phyloP scores from a whole-genome alignment of 2,329 filamentous ascomycete genomes.

The Colletotrichum lentis region DNA sequence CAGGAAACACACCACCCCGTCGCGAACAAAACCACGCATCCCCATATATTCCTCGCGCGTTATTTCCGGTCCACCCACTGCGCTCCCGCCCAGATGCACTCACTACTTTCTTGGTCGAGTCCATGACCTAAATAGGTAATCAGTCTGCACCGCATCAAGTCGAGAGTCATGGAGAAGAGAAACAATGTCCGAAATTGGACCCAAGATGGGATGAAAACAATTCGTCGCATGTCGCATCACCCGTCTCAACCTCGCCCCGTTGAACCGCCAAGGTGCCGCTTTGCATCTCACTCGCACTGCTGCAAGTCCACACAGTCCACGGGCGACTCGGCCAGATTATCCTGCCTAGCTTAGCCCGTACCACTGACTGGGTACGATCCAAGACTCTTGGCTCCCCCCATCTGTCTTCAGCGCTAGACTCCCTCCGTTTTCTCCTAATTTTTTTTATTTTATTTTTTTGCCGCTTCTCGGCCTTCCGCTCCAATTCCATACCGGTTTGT shows the following conservation, averaged over 20 bases:
- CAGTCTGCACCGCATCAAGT: too few relatives aligned
- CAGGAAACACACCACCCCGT: constrained; percentile 2
- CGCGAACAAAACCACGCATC: constrained; percentile 15
- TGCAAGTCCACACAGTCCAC: constrained; percentile 23
- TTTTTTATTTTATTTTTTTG: constrained; percentile 13
- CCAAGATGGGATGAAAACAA: too few relatives aligned
- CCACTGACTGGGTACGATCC: constrained; percentile 19
- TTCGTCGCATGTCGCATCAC: too few relatives aligned
- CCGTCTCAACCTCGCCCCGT: constrained; percentile 17
- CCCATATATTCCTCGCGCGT: constrained; percentile 9
- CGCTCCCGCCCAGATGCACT: too few relatives aligned
- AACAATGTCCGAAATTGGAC: too few relatives aligned
- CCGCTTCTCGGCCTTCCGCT: neutral
- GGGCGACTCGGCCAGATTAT: constrained; percentile 32
- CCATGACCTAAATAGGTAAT: too few relatives aligned
- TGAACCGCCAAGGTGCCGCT: constrained; percentile 34
- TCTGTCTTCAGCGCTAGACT: constrained; percentile 6
- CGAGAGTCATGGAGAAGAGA: too few relatives aligned
- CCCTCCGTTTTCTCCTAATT: constrained; percentile 10
- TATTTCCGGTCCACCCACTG: constrained; percentile 4
- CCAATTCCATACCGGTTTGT: constrained; percentile 3
- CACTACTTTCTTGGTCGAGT: too few relatives aligned
- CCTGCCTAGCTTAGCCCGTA: constrained; percentile 18
- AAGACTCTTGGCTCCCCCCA: constrained; percentile 35
- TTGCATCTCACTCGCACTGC: constrained; percentile 30